Evolutionary conservation across 345 rosid species (phyloP), one percentile per base, ranked within the genome.

Genomic region (Murraya koenigii): DNA sequence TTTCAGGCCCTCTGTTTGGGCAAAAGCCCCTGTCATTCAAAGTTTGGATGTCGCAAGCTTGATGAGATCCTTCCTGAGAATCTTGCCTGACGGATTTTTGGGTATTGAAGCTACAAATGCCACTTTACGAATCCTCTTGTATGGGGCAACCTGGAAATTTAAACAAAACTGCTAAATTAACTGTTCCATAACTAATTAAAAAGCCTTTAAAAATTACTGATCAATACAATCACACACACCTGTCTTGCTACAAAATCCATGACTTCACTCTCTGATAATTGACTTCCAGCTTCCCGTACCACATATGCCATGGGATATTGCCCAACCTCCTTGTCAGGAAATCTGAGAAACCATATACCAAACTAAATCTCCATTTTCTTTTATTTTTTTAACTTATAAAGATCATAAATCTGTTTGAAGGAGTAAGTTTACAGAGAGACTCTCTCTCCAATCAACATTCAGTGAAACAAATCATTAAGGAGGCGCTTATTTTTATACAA

Each of bases 251-350:
- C 82, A 76, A 93, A 95, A 64, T 91, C 93, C 92, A 91, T 88
- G 30, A 93, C 79, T 7, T 55, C 80, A 17, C 28, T 81, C 77
- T 84, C 96, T 0, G 91, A 84, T 41, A 92, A 63, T 69, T 32
- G 61, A 75, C 91, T 82, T 75, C 88, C 93, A 7, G 85, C 7
- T 82, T 88, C 89, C 80, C 94, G 86, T 47, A 91, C 97, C 8
- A 95, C 89, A 22, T 89, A 95, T 1, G 95, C 97, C 93, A 93
- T 90, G 3, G 99, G 99, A 78, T 67, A 84, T 75, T 95, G 96
- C 19, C 99, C 99, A 6, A 83, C 98, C 70, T 89, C 94, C 78
- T 79, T 84, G 78, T 95, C 94, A 0, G 97, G 99, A 79, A 89
- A 93, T 71, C 99, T 95, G 85, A 41, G 26, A 77, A 8, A 65